Base-by-base conservation (phyloP, 768 basidiomycete species). In the Artomyces pyxidatus region DNA sequence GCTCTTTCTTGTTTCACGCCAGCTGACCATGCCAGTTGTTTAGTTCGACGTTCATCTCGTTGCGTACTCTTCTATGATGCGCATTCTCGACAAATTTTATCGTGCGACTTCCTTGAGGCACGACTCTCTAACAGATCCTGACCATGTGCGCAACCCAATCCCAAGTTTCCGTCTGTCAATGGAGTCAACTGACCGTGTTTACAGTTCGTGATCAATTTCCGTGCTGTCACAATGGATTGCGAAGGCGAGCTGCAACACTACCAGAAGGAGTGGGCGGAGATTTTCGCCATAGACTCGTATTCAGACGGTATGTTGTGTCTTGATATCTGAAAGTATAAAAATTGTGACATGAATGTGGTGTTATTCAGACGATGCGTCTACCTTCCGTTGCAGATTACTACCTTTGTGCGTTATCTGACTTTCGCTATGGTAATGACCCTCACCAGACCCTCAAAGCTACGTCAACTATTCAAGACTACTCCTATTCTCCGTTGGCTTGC, bases 401-500 rank as follows among this genome's bases (percentile, higher is more conserved):
- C 56, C 85, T 1, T 71, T 70, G 7, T 80, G 76, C 62, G 45
- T 67, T 56, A 57, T 58, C 60, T 44, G 1, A 51, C 58, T 19
- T 45, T 64, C 6, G 48, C 62, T 14, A 58, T 56, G 40, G 45
- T 61, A 1, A 61, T 57, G 30, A 59, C 61, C 39, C 59, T 60
- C 54, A n/a, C 70, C 17, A 46, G 11, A 12, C 23, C 2, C 28
- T 3, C 4, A 14, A 22, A 56, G 53, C 44, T 54, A 55, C 29
- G 10, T 26, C 10, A 55, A 49, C 41, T 57, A 73, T 49, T 66
- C 65, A 17, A 65, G 70, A 8, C 61, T 72, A 48, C 66, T 68
- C 4, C 65, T 68, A 49, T 63, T 68, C 21, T 70, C 71, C 16
- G 68, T 71, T 45, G 71, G 70, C 22, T 71, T 73, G 60, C 66